Evolutionary conservation across 495 filamentous ascomycete species (phyloP), one percentile per base, ranked within the genome.

Genomic region (Neurospora hispaniola): DNA sequence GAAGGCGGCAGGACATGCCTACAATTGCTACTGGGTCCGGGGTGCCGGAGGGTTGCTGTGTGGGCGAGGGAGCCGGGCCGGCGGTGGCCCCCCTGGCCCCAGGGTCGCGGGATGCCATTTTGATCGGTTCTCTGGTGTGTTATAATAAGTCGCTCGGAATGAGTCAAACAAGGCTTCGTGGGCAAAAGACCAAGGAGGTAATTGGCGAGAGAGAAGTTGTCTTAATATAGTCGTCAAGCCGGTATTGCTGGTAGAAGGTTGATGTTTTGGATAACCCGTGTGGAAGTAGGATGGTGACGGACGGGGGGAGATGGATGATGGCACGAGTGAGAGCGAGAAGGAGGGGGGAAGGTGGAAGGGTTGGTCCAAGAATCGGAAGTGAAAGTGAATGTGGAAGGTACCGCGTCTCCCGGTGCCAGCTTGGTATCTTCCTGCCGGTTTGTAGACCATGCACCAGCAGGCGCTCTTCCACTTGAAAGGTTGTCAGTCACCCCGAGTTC

Each of bases 1-100:
- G 85, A 18, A 88, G 78, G 18, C 85, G 83, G 78, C 84, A 83
- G 59, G 81, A 81, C 77, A 85, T 84, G 77, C 83, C 84, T 35
- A 83, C 75, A 40, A 85, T 84, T 76, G 84, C 84, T 46, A 85
- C 82, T 11, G 54, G 54, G 54, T 27, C 54, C 0, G 54, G 79
- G 82, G 71, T 71, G 74, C 59, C 46, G 79, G 59, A 74, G 54
- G 54, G 74, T 62, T 62, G 75, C 68, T 77, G 75, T 39, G 66
- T 41, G 14, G 41, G 70, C 10, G 70, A 10, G 5, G 41, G n/a
- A 9, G 23, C 70, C 16, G 74, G 75, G 79, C 75, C 79, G 73
- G 74, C 73, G 44, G 31, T 69, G 69, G 70, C 38, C 69, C 10
- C 42, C 42, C 16, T 27, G 27, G 2, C 10, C 35, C 40, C 10